Base-by-base conservation (phyloP, 2,329 filamentous ascomycete genomes). In the Madurella mycetomatis region DNA sequence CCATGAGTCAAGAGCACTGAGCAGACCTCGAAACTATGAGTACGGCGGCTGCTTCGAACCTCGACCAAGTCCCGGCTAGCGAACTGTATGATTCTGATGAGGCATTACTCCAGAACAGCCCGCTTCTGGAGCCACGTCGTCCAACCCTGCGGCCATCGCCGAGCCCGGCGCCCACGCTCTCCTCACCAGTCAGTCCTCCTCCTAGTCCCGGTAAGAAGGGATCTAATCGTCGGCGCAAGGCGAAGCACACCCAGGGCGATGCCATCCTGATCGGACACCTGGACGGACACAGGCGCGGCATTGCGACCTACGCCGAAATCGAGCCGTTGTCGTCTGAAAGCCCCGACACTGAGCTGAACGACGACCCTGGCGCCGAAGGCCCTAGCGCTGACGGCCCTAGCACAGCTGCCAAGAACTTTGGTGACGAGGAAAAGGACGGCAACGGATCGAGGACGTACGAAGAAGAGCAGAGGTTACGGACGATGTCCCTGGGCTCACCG, bases 261-360 rank as follows among this genome's bases (percentile, higher is more conserved):
- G 81, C 77, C 62, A 83, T 89, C 60, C 76, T 92, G 69, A 78
- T 92, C 59, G 72, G 74, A 54, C 76, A 78, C 68, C 78, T 92
- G 73, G 81, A 75, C 62, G 81, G 76, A 65, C 82, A 84, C 64
- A 83, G 83, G 65, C 76, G 81, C 48, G 84, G 90, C 48, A 80
- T 90, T 65, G 84, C 85, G 54, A 72, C 72, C 60, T 67, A 72
- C 65, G 86, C 82, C 54, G 79, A 77, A 59, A 71, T 73, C 58
- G 67, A 76, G 60, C 76, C 80, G 18, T 72, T 88, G 46, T 74
- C 77, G 12, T 64, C 60, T 34, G 70, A 70, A 50, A 65, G 65
- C 51, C 65, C 67, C n/a, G 60, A 57, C 39, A 32, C 58, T 11
- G 54, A 47, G 12, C 13, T 46, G 5, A 49, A 46, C 43, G 55